Conservation (phyloP, 495 filamentous ascomycete genomes). For the Acidiella bohemica region DNA sequence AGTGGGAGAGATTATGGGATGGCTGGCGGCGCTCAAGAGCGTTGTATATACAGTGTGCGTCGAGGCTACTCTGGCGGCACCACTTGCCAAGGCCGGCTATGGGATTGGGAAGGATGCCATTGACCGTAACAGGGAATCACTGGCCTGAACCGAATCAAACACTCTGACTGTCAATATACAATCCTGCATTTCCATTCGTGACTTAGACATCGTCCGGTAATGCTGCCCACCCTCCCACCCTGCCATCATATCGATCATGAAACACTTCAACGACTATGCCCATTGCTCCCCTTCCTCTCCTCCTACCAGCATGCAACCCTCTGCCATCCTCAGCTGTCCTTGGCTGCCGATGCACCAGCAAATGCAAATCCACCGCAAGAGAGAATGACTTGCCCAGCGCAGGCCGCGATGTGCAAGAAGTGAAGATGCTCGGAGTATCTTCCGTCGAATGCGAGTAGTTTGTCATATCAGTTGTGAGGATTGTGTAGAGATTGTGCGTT, state of each 20-base stretch:
- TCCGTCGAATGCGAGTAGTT: constrained; percentile 5
- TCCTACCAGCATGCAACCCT: not conserved
- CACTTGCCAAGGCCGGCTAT: no score
- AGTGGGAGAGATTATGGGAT: no score
- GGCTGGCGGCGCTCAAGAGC: no score
- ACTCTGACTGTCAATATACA: no score
- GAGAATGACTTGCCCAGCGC: constrained; percentile 21
- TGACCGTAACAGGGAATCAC: no score
- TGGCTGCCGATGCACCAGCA: constrained; percentile 19
- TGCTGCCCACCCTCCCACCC: constrained; percentile 23
- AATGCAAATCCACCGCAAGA: constrained; percentile 22
- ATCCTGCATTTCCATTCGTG: no score
- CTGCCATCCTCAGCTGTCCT: constrained; percentile 4
- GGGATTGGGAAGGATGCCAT: no score
- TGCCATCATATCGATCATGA: constrained; percentile 18
- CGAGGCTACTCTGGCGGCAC: no score
- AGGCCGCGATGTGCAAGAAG: constrained; percentile 19
- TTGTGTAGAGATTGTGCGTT: constrained; percentile 22
- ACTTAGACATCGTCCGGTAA: no score
- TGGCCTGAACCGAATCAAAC: no score
- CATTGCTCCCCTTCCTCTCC: not conserved
- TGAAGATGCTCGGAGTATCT: constrained; percentile 24
- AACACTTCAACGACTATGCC: constrained; percentile 22
- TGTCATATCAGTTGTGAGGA: constrained; percentile 24
- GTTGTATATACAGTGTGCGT: no score